A percentile compares a stretch with the other conserved stretches of the same genome.
These are phyloP conservation scores for Pythium insidiosum DNA, from an alignment of 352 stramenopile genomes.

Conservation along the genomic window DNA sequence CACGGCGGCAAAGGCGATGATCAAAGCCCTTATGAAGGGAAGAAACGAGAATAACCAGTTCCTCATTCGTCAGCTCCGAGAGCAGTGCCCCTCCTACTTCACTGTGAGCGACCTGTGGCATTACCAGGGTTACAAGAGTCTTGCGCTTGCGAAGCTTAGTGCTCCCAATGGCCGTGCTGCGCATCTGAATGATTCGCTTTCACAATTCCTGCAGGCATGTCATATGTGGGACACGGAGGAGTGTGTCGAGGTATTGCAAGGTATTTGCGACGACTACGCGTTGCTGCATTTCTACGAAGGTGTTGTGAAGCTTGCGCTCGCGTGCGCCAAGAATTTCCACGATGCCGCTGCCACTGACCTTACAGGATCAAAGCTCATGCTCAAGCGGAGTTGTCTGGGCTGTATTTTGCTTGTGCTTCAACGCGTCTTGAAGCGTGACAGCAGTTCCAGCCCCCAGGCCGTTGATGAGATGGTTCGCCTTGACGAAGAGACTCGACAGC, in stretches of 20 bases:
- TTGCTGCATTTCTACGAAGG: conserved; percentile 78
- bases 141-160: conserved; percentile 75
- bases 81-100: conserved; percentile 81
- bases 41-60: conserved; percentile 79
- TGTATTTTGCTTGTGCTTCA: conserved; percentile 66
- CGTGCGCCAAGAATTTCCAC: conserved; percentile 74
- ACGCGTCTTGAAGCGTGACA: conserved; percentile 32
- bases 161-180: conserved; percentile 50
- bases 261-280: conserved; percentile 76
- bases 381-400: conserved; percentile 72
- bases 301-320: conserved; percentile 76
- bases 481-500: conserved; percentile 55
- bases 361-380: conserved; percentile 51
- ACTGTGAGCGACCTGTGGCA: conserved; percentile 73
- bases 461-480: conserved; percentile 72
- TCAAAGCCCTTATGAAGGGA: conserved; percentile 69
- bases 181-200: conserved; percentile 60
- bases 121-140: conserved; percentile 79
- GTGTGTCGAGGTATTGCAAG: conserved; percentile 64
- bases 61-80: conserved; percentile 73
- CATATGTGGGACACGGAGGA: conserved; percentile 83
- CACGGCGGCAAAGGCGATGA: conserved; percentile 61
- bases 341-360: conserved; percentile 54
- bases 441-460: conserved; percentile 40
- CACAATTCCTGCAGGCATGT: conserved; percentile 75